Base-by-base conservation (phyloP, 2,329 filamentous ascomycete species). In the Triangularia verruculosa region DNA sequence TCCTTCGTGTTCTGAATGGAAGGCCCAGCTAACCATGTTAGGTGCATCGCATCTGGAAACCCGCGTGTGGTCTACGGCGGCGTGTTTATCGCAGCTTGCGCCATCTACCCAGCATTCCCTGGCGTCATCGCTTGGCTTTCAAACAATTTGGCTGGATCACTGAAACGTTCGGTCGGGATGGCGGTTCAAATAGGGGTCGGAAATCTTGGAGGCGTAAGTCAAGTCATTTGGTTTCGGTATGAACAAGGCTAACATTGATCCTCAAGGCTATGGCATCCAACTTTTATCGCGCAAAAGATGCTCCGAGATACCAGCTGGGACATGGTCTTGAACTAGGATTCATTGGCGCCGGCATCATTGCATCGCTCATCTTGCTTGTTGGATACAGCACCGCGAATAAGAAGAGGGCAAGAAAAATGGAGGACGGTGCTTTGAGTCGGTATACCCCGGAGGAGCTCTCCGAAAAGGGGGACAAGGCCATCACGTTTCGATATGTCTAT, bases 121-220 rank as follows among this genome's bases (percentile, higher is more conserved):
- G 93, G 93, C 60, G 89, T 89, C 0, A 89, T 96, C 58, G 82
- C 89, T 0, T 96, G 92, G 92, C 78, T 88, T 0, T 84, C 85
- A 32, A 96, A 95, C 74, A 96, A 96, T 65, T 82, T 90, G 11
- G 87, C 93, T 61, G 81, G 81, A 0, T 80, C 77, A 54, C 82
- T 82, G 74, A 96, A 96, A 75, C 80, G 87, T 4, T 82, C 82
- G 8, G 83, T 81, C 0, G 87, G 86, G 1, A 89, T 89, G 82
- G 87, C 86, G 0, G 76, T 89, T 12, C 85, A 87, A 51, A 88
- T 89, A 57, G 84, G 83, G 0, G 69, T 86, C 13, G 87, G 86
- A 0, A 89, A 89, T 61, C 73, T 85, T 2, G 82, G 80, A 11
- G 82, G 82, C 1, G 78, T 79, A 74, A 72, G 77, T 27, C 79